Evolutionary conservation across 1,284 basidiomycete genomes (phyloP).

Genomic region (Austroboletus novae-zelandiae): DNA sequence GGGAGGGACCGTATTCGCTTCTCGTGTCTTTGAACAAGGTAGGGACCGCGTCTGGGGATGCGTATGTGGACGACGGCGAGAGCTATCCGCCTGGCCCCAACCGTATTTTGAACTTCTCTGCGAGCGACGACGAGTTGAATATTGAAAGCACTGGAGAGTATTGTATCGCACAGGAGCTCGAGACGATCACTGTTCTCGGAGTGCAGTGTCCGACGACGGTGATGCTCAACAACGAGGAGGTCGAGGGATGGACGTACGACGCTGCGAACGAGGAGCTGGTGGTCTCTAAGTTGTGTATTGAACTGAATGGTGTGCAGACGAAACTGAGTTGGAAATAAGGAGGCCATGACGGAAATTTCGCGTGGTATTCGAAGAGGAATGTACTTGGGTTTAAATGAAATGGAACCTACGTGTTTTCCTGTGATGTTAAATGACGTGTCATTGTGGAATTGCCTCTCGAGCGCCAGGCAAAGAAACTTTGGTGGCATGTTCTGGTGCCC

Average conservation of each 20-base stretch:
- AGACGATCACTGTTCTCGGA: conserved; percentile 50
- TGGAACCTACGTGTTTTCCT: neutral
- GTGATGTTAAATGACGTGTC: neutral
- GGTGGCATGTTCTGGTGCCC: too few relatives aligned
- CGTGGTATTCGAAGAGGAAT: neutral
- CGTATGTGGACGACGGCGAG: conserved; percentile 56
- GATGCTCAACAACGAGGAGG: conserved; percentile 25
- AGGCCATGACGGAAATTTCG: neutral
- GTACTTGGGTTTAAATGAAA: neutral
- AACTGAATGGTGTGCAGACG: neutral
- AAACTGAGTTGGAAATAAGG: conserved; percentile 26
- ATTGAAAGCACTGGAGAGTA: conserved; percentile 44
- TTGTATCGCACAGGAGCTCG: conserved; percentile 40
- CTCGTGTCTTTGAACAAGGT: conserved; percentile 45
- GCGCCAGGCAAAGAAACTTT: neutral
- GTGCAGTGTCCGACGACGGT: conserved; percentile 38
- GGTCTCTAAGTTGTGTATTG: conserved; percentile 18
- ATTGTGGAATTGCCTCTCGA: neutral
- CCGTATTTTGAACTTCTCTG: conserved; percentile 43
- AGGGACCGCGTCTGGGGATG: conserved; percentile 44
- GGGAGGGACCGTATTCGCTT: conserved; percentile 15
- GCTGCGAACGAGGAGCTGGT: conserved; percentile 34
- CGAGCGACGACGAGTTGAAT: conserved; percentile 30
- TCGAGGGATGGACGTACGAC: conserved; percentile 37
- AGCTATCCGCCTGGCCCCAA: conserved; percentile 51